Evolutionary conservation across 2,329 filamentous ascomycete species (phyloP), one percentile per base, ranked within the genome.

Genomic region (Trichoderma sp.): DNA sequence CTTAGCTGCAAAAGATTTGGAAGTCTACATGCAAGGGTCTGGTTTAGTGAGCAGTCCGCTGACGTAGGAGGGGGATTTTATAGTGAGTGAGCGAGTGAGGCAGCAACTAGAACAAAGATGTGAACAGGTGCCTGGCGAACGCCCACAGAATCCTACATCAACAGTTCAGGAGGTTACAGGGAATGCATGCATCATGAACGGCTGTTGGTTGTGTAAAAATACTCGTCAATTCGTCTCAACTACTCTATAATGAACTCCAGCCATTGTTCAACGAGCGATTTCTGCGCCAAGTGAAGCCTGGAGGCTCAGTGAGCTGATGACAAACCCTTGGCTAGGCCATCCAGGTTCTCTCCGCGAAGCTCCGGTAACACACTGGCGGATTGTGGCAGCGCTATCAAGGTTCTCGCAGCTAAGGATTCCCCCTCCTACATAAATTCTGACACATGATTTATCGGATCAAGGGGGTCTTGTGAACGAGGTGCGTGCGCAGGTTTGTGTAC

Each of bases 61-160:
- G 68, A 70, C 68, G 68, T 70, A 70, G 57, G 67, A 63, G 67
- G 67, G 67, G 39, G 15, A 43, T n/a, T 43, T 17, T n/a, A n/a
- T 20, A 23, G 15, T 50, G 34, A 26, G 20, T 20, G 34, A 36
- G 34, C 4, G 47, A 53, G n/a, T n/a, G n/a, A n/a, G n/a, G 47
- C n/a, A 50, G 47, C 47, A 53, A 1, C 47, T 43, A 4, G 39
- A 43, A 43, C 39, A 43, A 43, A 43, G 39, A n/a, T 43, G 39
- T 53, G 47, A 23, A 53, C n/a, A 23, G 47, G 11, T 53, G 47
- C 47, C 47, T 53, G 11, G 20, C 4, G 43, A 23, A 53, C 11
- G 3, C 20, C 47, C 13, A 53, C 11, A 23, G n/a, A 53, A 53
- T 23, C 11, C 20, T 12, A 23, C 11, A 9, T 53, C 11, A 12